Evolutionary conservation across 352 stramenopile species (phyloP).

Genomic region (Globisporangium cystogenes): DNA sequence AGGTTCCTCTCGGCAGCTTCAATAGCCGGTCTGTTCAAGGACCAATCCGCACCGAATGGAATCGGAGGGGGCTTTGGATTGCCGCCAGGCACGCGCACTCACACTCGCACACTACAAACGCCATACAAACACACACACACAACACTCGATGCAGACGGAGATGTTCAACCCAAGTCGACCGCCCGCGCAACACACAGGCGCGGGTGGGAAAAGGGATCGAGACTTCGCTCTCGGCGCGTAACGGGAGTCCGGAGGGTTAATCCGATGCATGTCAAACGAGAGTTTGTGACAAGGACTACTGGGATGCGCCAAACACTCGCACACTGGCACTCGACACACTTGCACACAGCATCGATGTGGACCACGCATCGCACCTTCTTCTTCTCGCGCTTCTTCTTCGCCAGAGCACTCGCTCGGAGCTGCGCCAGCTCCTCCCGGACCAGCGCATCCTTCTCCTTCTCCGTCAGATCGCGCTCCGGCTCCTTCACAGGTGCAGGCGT

Average conservation of each 20-base stretch:
- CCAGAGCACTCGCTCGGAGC: slow-evolving; percentile 60
- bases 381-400: slow-evolving; percentile 89
- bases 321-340: slow-evolving; percentile 16
- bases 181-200: slow-evolving; percentile 37
- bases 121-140: slow-evolving; percentile 7
- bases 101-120: slow-evolving; percentile 9
- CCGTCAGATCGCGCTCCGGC: slow-evolving; percentile 53
- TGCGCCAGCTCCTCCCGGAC: slow-evolving; percentile 84
- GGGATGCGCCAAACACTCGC: slow-evolving; percentile 59
- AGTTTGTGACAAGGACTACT: slow-evolving; percentile 84
- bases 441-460: slow-evolving; percentile 77
- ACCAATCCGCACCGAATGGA: slow-evolving; percentile 74
- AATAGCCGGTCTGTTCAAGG: slow-evolving; percentile 93
- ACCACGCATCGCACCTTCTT: slow-evolving; percentile 66
- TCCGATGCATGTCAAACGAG: slow-evolving; percentile 82
- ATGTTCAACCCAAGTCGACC: slow-evolving; percentile 76
- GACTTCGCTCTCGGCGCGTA: slow-evolving; percentile 69
- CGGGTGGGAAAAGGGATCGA: slow-evolving; percentile 51
- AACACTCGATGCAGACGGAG: slow-evolving; percentile 14
- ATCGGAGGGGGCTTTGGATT: slow-evolving; percentile 87
- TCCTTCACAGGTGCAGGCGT: slow-evolving; percentile 12
- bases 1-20: slow-evolving; percentile 78
- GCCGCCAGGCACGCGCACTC: slow-evolving; percentile 30
- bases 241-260: slow-evolving; percentile 90
- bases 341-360: slow-evolving; percentile 12